phyloP scores from a whole-genome alignment of 2,329 filamentous ascomycete genomes.

The Fusarium sp. region DNA sequence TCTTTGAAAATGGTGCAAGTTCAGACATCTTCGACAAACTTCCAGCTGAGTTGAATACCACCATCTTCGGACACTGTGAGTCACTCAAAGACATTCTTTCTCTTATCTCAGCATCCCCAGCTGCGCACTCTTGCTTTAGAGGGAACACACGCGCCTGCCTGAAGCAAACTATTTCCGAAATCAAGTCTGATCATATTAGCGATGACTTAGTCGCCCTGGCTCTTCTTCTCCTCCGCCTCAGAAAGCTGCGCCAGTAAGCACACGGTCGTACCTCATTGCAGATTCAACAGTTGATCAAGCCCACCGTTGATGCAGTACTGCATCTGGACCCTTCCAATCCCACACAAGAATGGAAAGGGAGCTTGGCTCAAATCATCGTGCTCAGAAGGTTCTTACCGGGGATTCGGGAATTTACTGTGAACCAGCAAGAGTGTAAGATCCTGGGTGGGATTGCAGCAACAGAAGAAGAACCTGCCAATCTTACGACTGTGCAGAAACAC shows the following conservation, averaged over 20 bases:
- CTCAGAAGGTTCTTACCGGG: neutral
- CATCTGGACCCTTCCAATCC: neutral
- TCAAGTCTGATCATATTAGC: neutral
- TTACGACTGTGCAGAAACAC: neutral
- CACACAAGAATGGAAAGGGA: neutral
- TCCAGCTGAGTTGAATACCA: neutral
- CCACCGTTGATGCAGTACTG: neutral
- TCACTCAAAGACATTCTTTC: neutral
- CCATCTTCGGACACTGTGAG: neutral
- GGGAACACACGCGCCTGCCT: neutral
- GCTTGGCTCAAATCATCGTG: neutral
- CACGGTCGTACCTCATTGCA: neutral
- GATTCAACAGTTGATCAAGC: neutral
- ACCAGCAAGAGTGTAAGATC: neutral
- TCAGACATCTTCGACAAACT: conserved; percentile 1
- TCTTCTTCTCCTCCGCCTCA: neutral
- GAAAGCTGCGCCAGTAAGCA: neutral
- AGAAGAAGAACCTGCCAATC: no score
- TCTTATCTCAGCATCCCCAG: neutral
- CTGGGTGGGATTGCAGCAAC: neutral
- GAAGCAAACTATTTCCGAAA: neutral
- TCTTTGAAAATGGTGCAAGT: neutral
- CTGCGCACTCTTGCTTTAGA: neutral
- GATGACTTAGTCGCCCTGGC: neutral
- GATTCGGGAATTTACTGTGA: neutral